Conservation (phyloP, 2,329 filamentous ascomycete species). For the Diaporthe sp. region DNA sequence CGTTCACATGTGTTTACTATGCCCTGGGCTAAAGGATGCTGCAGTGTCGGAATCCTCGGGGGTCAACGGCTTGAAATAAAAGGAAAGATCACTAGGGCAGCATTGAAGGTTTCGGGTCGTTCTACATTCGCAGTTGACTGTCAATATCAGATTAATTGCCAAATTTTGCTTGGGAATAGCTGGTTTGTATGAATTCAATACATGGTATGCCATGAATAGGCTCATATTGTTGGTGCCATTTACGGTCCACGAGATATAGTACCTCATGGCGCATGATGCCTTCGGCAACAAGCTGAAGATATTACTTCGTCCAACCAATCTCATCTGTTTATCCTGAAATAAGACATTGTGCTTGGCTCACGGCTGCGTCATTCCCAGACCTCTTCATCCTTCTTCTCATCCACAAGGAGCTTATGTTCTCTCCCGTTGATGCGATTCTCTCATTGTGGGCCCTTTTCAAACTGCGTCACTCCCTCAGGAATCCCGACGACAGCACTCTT, state of each 20-base stretch:
- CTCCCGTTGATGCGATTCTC: background rate
- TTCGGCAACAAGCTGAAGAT: background rate
- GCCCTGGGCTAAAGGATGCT: background rate
- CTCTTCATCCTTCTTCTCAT: background rate
- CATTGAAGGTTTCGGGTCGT: too few relatives aligned
- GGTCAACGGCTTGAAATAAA: background rate
- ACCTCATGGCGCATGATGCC: background rate
- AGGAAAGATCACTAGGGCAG: too few relatives aligned
- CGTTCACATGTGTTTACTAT: too few relatives aligned
- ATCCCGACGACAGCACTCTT: slow-evolving; percentile 59
- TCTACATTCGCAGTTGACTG: background rate
- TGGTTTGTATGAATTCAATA: background rate
- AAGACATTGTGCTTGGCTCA: too few relatives aligned
- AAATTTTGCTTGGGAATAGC: too few relatives aligned
- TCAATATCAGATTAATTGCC: background rate
- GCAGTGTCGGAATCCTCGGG: background rate
- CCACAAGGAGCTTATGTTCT: background rate
- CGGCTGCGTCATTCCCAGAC: background rate
- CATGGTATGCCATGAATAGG: background rate
- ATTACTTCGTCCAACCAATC: background rate
- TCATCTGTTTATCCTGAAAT: background rate
- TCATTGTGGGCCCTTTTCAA: background rate
- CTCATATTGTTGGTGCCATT: background rate
- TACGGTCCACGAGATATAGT: background rate
- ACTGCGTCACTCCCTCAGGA: slow-evolving; percentile 49